These are phyloP conservation scores for Nepenthes mirabilis DNA, from an alignment of 148 eudicot genomes.

Conservation along the genomic window DNA sequence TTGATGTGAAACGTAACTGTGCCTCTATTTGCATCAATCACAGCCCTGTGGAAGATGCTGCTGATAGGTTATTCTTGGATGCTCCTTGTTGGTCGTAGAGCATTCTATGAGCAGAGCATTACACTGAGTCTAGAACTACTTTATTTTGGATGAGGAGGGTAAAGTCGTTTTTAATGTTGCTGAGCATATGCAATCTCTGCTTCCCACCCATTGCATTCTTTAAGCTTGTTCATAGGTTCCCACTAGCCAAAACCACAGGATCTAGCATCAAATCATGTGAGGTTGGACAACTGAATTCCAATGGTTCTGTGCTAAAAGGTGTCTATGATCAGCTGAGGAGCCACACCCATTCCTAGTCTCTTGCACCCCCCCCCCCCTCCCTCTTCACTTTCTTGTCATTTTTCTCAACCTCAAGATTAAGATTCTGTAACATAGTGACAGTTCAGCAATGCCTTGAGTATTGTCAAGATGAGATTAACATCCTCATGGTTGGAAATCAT, in stretches of 20 bases:
- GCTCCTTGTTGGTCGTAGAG: slow-evolving; percentile 1
- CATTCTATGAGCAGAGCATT: no score
- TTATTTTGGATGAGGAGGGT: background rate
- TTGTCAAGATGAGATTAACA: background rate
- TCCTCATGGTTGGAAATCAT: background rate
- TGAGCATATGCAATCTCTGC: slow-evolving; percentile 3
- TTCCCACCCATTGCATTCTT: slow-evolving; percentile 3
- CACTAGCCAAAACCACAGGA: slow-evolving; percentile 8
- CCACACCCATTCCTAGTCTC: no score
- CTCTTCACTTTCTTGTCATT: background rate
- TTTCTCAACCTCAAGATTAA: background rate
- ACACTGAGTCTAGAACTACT: background rate
- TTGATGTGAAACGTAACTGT: slow-evolving; percentile 1
- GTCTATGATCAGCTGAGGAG: no score
- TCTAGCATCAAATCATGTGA: slow-evolving; percentile 10
- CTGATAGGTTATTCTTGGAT: background rate
- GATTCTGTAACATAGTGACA: slow-evolving; percentile 1
- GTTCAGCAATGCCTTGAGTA: slow-evolving; percentile 5
- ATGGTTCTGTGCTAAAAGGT: background rate
- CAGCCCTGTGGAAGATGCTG: no score
- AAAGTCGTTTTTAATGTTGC: background rate
- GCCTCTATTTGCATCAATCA: slow-evolving; percentile 1
- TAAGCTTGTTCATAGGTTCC: slow-evolving; percentile 7
- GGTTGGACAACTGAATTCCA: slow-evolving; percentile 10
- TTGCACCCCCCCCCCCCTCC: no score